A percentile compares a stretch with the other conserved stretches of the same genome.
These are phyloP conservation scores for Chlorella sp. DNA, from an alignment of 139 green algal genomes.

Conservation along the genomic window DNA sequence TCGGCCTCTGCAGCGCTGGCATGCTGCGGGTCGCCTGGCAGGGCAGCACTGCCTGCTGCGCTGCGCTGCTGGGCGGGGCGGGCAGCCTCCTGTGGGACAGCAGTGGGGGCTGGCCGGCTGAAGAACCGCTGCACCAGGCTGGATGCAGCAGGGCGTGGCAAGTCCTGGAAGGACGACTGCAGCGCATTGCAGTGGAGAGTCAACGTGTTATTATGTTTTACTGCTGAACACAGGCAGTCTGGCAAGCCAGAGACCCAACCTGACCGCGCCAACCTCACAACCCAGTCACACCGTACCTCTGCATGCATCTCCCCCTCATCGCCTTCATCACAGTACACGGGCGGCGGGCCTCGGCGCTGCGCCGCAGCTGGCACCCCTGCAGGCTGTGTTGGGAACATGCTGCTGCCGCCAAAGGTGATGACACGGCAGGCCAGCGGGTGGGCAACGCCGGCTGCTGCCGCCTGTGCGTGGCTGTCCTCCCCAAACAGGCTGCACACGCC, in stretches of 20 bases:
- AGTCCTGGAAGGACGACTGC: constrained; percentile 13
- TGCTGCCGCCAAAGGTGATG: neutral
- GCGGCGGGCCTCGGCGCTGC: neutral
- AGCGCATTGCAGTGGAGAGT: neutral
- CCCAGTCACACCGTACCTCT: neutral
- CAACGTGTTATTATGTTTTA: too few species aligned
- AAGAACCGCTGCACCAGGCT: neutral
- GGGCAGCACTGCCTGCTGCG: neutral
- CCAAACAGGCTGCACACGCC: constrained; percentile 46
- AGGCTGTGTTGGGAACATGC: neutral
- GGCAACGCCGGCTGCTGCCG: neutral
- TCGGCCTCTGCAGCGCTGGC: neutral
- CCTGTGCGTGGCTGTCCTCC: neutral
- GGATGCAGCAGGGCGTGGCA: neutral
- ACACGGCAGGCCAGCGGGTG: neutral
- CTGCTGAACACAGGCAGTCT: too few species aligned
- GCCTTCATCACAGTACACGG: constrained; percentile 16
- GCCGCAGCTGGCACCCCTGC: neutral
- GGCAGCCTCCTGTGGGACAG: too few species aligned
- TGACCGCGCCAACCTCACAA: neutral
- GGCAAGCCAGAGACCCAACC: too few species aligned
- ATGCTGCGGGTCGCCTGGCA: neutral
- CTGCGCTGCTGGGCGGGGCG: neutral
- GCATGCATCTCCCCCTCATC: constrained; percentile 18
- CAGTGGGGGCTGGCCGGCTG: neutral